Base-by-base conservation (phyloP, 768 basidiomycete genomes). In the Mycena rosella region DNA sequence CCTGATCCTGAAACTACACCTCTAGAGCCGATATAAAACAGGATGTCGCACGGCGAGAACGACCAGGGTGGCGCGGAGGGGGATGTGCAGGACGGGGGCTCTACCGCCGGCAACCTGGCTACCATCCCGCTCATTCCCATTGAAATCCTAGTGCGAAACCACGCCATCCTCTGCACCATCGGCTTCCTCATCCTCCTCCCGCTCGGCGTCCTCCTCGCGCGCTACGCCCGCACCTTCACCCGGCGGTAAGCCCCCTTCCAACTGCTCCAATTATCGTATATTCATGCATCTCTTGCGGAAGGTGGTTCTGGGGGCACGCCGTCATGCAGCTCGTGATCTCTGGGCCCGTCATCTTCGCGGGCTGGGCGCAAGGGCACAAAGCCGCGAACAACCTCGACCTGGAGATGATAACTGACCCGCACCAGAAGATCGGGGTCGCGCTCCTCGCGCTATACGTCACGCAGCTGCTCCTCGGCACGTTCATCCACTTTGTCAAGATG, bases 151-250 rank as follows among this genome's bases (percentile, higher is more conserved):
- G 80, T 79, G 17, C 80, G 75, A 61, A 83, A 75, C 32, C 90
- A 91, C 75, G 90, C 83, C 26, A 76, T 87, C 40, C 77, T 90
- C 13, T 85, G 83, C 68, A 74, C 84, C 0, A 76, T 82, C 36
- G 89, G 87, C 2, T 89, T 88, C 73, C 77, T 90, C 53, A 77
- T 89, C 55, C 70, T 91, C 20, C 81, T 91, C 11, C 90, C 89
- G 5, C 63, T 86, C 32, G 89, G 90, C n/a, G 83, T 81, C 14
- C 77, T 91, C 67, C 76, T 88, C 47, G 85, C 86, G 29, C 83
- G 89, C 65, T 89, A 85, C 69, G 73, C 82, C 17, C 82, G 89
- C 55, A 89, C 87, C 10, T 85, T 83, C 68, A 85, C 80, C 27
- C 77, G 75, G 42, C 78, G 73, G 82, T 88, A 74, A 74, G 82